These are phyloP conservation scores for Cadophora malorum DNA, from an alignment of 2,329 filamentous ascomycete species.

Conservation along the genomic window DNA sequence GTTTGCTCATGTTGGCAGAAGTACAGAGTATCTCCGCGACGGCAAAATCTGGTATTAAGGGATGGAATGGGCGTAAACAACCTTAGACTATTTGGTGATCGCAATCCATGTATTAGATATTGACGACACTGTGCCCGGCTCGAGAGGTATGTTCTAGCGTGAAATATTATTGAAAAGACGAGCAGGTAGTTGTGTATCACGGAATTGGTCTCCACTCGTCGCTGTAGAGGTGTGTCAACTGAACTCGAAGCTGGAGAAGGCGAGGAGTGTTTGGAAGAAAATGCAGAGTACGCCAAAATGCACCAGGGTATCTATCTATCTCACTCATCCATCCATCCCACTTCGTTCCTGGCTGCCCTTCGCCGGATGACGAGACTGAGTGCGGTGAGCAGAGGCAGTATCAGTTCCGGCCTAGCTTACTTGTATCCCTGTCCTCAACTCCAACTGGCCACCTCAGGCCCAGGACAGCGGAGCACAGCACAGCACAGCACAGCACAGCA, in stretches of 20 bases:
- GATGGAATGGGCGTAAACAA: background rate
- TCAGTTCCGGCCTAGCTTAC: background rate
- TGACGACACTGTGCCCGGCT: background rate
- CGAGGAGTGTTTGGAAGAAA: background rate
- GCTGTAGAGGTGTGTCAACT: background rate
- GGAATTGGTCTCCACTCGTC: background rate
- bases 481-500: too few species aligned
- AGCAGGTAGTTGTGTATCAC: background rate
- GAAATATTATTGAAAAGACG: background rate
- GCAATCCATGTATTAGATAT: background rate
- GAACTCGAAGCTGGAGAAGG: background rate
- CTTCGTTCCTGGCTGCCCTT: background rate
- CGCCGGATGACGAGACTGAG: constrained; percentile 4
- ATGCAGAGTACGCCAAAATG: background rate
- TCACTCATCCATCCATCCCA: background rate
- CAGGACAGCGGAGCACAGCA: background rate
- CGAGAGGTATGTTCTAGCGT: too few species aligned
- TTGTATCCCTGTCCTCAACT: too few species aligned
- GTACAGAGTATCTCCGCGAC: background rate
- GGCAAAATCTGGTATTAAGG: background rate
- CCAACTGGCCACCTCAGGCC: too few species aligned
- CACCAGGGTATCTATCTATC: background rate
- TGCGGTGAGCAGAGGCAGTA: constrained; percentile 1
- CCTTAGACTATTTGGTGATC: background rate
- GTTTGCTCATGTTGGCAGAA: constrained; percentile 40